Evolutionary conservation across 139 green algal species (phyloP).

Genomic region (Spirogloea muscicola): DNA sequence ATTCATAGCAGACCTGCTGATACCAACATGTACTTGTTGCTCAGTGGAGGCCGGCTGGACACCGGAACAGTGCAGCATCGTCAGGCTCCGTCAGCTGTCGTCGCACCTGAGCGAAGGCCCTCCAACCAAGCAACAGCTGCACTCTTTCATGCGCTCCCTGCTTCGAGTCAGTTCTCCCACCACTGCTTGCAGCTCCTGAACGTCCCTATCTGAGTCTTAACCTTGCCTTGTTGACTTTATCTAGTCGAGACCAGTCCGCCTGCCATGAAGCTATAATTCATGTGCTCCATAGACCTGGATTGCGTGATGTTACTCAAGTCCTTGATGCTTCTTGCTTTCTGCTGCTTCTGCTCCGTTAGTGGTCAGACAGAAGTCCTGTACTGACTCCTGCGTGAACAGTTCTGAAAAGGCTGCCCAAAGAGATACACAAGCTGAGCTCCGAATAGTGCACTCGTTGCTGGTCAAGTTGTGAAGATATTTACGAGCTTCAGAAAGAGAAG

Average conservation of each 20-base stretch:
- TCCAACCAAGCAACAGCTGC: slow-evolving; percentile 9
- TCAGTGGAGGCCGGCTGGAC: slow-evolving; percentile 14
- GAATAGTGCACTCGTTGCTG: no score
- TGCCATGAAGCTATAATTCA: neutral
- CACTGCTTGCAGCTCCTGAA: no score
- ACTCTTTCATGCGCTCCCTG: slow-evolving; percentile 29
- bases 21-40: neutral
- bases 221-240: neutral
- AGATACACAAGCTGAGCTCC: neutral
- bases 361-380: neutral
- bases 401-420: neutral
- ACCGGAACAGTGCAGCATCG: neutral
- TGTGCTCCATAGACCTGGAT: neutral
- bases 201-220: no score
- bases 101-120: slow-evolving; percentile 6
- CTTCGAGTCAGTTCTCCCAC: slow-evolving; percentile 12
- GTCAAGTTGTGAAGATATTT: neutral
- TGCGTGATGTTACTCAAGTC: neutral
- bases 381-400: neutral
- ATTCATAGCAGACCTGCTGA: neutral
- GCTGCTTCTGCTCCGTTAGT: neutral
- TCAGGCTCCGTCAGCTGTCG: slow-evolving; percentile 14
- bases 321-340: neutral
- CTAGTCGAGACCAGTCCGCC: neutral
- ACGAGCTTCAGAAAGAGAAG: neutral